Base-by-base conservation (phyloP, 2,329 filamentous ascomycete species). In the Monosporascus sp. region DNA sequence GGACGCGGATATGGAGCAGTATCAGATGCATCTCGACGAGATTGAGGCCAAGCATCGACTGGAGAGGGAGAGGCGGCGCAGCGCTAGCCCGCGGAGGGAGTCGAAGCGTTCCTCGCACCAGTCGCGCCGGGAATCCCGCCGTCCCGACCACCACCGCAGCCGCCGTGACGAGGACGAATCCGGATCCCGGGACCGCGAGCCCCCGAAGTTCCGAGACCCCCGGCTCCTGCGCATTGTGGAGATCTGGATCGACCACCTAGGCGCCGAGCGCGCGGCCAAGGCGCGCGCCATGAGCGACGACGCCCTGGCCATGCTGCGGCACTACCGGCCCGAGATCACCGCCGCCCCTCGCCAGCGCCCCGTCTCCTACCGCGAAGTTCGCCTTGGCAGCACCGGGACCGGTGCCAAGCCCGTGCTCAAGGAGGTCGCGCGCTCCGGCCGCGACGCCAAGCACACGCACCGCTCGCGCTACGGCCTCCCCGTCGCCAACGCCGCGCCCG, bases 181-280 rank as follows among this genome's bases (percentile, higher is more conserved):
- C 22, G 40, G 11, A 19, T 6, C 11, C 22, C n/a, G 11, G 8
- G n/a, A 20, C 19, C 8, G 14, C 40, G 38, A 19, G 19, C 17
- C 17, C 17, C 38, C 7, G 4, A 19, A 43, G 40, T 20, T 26
- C 16, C 59, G 43, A 16, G 19, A 51, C 7, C 75, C 76, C 20
- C 69, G 70, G 9, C 58, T 81, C 7, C 59, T 67, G 51, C 65
- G 66, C 24, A 53, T 77, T 27, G 62, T 81, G 1, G 71, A 77
- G 22, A 69, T 69, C 7, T 81, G 77, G 76, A 73, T 78, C 46
- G 53, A 62, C 5, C 65, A 67, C 20, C 68, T 72, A 26, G 58
- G 54, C 9, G 55, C 58, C 8, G 50, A 61, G 14, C 57, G 64
- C 26, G 50, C 63, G 1, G 52, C 53, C 19, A 49, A 54, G 45